Percentiles rank a stretch among this genome's conserved stretches.
Evolutionary conservation across 306 rosid species (phyloP).

Genomic region (Inga oerstediana): DNA sequence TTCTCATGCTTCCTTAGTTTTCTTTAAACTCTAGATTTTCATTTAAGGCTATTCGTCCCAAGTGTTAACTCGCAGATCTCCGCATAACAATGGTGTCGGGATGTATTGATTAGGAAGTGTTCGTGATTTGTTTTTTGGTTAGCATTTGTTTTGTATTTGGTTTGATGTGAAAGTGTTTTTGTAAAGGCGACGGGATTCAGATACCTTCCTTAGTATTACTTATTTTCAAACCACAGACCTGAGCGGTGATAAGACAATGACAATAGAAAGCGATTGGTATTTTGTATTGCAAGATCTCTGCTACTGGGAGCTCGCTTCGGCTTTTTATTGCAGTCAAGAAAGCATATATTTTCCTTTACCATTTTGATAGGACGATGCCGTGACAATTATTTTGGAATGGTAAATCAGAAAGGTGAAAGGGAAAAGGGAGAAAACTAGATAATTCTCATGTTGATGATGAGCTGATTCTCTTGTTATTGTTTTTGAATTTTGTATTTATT

Average conservation of each 20-base stretch:
- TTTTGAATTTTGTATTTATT: neutral
- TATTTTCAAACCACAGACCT: conserved; percentile 17
- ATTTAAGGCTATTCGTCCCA: neutral
- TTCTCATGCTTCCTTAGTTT: conserved; percentile 1
- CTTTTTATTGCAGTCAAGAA: neutral
- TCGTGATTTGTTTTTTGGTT: neutral
- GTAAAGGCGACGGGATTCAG: neutral
- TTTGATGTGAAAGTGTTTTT: conserved; percentile 3
- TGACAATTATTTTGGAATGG: neutral
- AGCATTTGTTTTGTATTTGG: neutral
- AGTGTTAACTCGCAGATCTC: conserved; percentile 25
- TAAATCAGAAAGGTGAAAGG: neutral
- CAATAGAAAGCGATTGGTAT: neutral
- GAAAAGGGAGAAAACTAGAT: neutral
- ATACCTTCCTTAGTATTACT: neutral
- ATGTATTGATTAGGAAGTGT: neutral
- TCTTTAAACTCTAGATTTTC: neutral
- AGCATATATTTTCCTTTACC: neutral
- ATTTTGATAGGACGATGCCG: neutral
- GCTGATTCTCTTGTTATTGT: neutral
- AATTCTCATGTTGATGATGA: neutral
- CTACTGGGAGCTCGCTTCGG: neutral
- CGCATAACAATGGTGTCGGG: neutral
- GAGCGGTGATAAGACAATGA: neutral
- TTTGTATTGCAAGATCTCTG: conserved; percentile 13